Base-by-base conservation (phyloP, 2,329 filamentous ascomycete species). In the Aspergillus persii region DNA sequence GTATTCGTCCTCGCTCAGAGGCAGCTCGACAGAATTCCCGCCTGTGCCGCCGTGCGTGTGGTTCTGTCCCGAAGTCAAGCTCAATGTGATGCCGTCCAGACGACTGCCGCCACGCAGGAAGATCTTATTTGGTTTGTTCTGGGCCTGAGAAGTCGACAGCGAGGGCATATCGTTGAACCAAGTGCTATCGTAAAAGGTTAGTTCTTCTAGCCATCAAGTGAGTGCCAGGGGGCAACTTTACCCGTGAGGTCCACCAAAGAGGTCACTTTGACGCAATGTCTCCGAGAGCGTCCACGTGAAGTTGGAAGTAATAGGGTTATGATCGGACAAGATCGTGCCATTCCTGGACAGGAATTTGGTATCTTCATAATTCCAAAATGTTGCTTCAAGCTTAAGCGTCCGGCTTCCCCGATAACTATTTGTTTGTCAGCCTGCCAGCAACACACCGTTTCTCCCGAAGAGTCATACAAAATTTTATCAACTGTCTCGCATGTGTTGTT, bases 401-500 rank as follows among this genome's bases (percentile, higher is more conserved):
- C 76, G 66, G 15, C 69, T 70, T 8, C 66, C 66, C 2, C 69
- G 66, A 30, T 70, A 69, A 41, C 66, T 67, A 30, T 55, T 18
- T 36, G 33, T 30, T 41, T 8, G 5, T 56, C 15, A 56, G 54
- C 4, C 36, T n/a, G 5, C 12, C 12, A 41, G 7, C 39, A 30
- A 12, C n/a, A 15, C 18, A 23, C 18, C 18, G 12, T n/a, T 8
- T 18, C 3, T 5, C 29, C 23, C 4, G 9, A 39, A 29, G 75
- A 58, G 27, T 23, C 51, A n/a, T 59, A 65, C 61, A 88, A 83
- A 50, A 88, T 76, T 74, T 89, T 90, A 74, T 89, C 87, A 41
- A 89, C 85, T 3, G 82, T 85, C 75, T 90, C 87, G 72, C 87
- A 90, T 4, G 72, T 70, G 67, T 79, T 79, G 50, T 73, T 79